Conservation (phyloP, 2,329 filamentous ascomycete species). For the Pestalotiopsis fici region DNA sequence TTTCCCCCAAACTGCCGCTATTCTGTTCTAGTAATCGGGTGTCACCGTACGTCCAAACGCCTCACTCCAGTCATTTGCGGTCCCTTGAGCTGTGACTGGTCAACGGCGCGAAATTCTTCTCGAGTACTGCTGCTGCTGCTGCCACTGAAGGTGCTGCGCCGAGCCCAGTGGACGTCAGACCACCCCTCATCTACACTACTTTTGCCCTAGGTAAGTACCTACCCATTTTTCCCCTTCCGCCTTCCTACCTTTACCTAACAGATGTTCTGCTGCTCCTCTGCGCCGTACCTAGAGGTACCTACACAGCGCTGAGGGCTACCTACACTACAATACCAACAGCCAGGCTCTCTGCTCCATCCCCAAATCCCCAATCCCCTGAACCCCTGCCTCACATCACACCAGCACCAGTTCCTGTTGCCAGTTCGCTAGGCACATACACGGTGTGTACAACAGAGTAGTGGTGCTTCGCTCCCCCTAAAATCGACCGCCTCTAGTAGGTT, state of each 20-base stretch:
- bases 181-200: neutral
- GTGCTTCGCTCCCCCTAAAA: neutral
- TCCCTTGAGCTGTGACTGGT: neutral
- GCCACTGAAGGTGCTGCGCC: neutral
- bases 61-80: neutral
- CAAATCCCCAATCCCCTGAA: neutral
- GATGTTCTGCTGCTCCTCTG: too few species aligned
- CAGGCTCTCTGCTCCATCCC: neutral
- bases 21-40: slow-evolving; percentile 1
- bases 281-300: too few species aligned
- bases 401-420: too few species aligned
- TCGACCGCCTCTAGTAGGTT: neutral
- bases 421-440: neutral
- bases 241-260: too few species aligned
- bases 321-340: neutral
- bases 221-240: too few species aligned
- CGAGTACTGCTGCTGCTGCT: neutral
- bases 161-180: neutral
- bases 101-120: neutral
- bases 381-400: slow-evolving; percentile 4
- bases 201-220: neutral
- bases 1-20: slow-evolving; percentile 7
- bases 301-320: too few species aligned
- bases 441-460: neutral
- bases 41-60: slow-evolving; percentile 1